Base-by-base conservation (phyloP, 2,329 filamentous ascomycete genomes). In the Ophiostoma sp. region DNA sequence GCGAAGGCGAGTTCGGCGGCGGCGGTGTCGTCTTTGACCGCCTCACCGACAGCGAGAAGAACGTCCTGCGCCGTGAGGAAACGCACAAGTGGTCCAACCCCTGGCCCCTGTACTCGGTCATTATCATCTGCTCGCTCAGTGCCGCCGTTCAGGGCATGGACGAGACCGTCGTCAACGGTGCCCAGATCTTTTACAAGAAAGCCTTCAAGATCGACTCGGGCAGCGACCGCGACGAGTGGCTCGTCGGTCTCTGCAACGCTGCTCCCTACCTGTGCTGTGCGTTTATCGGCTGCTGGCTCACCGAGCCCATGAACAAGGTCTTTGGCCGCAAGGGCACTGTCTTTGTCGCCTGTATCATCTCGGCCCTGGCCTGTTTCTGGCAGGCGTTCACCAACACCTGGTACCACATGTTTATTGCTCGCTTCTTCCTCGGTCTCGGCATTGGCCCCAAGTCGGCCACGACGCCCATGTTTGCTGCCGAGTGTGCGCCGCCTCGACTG, bases 71-170 rank as follows among this genome's bases (percentile, higher is more conserved):
- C 13, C 81, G 84, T 23, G 90, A 93, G 76, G 83, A 85, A 57
- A 85, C 84, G 0, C 83, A 90, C 75, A 88, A 87, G 72, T 93
- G 90, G 90, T 85, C 84, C 6, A 90, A 93, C 74, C 89, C 90
- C 0, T 81, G 77, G 73, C 84, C 86, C 76, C 82, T 92, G 67
- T 91, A 90, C 77, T 81, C 87, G 68, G 83, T 91, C 8, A 87
- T 92, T 73, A 76, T 88, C 17, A 81, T 89, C 48, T 90, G 88
- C 75, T 90, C 87, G n/a, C 82, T 87, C 27, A 89, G 85, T 62
- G 89, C 89, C 20, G 88, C 88, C 33, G 89, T 91, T 0, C 89
- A 91, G 76, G 89, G 89, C 74, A 89, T 90, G 87, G 87, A 90
- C 76, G 87, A 90, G 78, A 89, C 87, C 0, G 88, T 90, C 36